These are phyloP conservation scores for Lyophyllum semitale DNA, from an alignment of 768 basidiomycete species.

Conservation along the genomic window DNA sequence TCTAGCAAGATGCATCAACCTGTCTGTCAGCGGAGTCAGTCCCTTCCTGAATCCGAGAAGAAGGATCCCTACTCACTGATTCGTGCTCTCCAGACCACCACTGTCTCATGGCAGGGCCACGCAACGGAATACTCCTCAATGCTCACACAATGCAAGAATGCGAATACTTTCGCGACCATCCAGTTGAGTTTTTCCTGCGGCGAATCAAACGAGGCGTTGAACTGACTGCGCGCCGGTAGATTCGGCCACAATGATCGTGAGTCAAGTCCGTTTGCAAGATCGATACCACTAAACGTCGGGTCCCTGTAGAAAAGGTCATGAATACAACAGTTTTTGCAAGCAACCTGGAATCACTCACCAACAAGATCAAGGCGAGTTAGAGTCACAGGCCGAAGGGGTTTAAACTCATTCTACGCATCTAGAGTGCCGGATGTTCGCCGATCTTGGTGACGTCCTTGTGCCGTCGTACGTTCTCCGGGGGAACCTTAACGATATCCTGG, in stretches of 20 bases:
- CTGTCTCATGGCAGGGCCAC: constrained; percentile 3
- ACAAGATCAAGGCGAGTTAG: neutral
- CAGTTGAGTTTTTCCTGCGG: neutral
- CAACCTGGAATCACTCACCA: constrained; percentile 4
- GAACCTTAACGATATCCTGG: neutral
- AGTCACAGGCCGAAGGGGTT: neutral
- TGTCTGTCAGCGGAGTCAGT: neutral
- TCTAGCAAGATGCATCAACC: constrained; percentile 1
- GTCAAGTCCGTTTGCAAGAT: neutral
- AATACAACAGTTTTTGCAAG: neutral
- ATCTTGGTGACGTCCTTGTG: neutral
- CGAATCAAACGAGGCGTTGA: neutral
- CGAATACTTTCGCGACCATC: constrained; percentile 2
- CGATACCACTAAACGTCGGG: neutral
- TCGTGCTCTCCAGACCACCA: neutral
- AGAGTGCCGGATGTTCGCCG: neutral
- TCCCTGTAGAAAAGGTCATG: constrained; percentile 2
- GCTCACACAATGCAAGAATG: constrained; percentile 3
- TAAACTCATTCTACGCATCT: neutral
- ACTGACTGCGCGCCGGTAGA: neutral
- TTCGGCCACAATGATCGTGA: constrained; percentile 5
- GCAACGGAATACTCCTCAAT: constrained; percentile 4
- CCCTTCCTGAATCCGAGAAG: neutral
- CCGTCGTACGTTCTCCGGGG: constrained; percentile 1
- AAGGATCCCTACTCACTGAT: neutral